Evolutionary conservation across 768 basidiomycete genomes (phyloP).

Genomic region (Hericium coralloides): DNA sequence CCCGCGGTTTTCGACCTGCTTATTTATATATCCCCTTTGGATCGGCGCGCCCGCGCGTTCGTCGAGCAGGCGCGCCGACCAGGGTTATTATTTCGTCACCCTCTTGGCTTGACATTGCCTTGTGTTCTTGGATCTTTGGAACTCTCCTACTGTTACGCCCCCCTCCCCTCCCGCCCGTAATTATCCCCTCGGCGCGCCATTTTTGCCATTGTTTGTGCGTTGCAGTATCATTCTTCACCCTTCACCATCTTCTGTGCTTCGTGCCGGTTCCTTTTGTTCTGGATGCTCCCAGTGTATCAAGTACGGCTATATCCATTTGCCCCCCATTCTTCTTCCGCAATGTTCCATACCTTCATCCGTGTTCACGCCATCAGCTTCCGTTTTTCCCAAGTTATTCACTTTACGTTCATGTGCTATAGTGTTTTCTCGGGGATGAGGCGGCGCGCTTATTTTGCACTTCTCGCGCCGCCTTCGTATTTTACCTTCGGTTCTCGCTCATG

Average conservation of each 20-base stretch:
- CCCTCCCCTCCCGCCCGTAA: conserved; percentile 2
- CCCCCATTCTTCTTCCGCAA: neutral
- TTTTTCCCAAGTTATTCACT: conserved; percentile 14
- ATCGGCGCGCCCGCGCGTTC: conserved; percentile 15
- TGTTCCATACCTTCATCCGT: conserved; percentile 4
- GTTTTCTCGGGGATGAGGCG: conserved; percentile 7
- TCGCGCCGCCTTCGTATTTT: neutral
- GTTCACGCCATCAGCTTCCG: conserved; percentile 3
- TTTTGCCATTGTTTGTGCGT: neutral
- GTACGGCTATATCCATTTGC: conserved; percentile 11
- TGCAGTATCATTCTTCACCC: neutral
- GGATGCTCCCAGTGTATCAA: conserved; percentile 14
- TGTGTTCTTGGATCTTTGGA: conserved; percentile 37
- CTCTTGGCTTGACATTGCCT: conserved; percentile 17
- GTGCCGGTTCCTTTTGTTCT: conserved; percentile 6
- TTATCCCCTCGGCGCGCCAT: conserved; percentile 2
- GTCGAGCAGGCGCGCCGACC: conserved; percentile 15
- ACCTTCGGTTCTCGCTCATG: conserved; percentile 3
- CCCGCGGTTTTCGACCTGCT: conserved; percentile 7
- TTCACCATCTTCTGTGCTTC: conserved; percentile 3
- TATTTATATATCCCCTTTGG: conserved; percentile 10
- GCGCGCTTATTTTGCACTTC: neutral
- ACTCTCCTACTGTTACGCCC: conserved; percentile 20
- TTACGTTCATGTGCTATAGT: conserved; percentile 12
- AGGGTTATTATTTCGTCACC: conserved; percentile 23